Evolutionary conservation across 208 protist genomes (phyloP).

Genomic region (Trypanosoma vivax): DNA sequence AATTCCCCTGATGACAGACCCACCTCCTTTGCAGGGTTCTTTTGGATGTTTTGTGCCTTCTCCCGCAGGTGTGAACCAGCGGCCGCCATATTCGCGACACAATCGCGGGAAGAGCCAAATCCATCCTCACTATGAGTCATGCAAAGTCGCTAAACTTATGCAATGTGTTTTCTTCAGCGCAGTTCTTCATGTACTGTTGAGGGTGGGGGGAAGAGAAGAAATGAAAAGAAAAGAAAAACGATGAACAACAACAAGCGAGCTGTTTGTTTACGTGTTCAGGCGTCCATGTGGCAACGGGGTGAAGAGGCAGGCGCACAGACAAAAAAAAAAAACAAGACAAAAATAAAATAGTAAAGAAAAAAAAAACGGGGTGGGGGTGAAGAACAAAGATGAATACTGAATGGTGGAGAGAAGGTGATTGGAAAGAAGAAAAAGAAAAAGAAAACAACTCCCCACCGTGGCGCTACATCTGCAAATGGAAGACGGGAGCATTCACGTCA

Average conservation of each 20-base stretch:
- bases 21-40: conserved; percentile 55
- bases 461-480: no score
- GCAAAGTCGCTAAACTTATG: no score
- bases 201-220: not conserved
- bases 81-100: conserved; percentile 29
- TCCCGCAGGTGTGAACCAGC: conserved; percentile 27
- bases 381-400: no score
- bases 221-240: conserved; percentile 1
- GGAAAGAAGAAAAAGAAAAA: conserved; percentile 15
- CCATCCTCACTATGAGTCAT: conserved; percentile 4
- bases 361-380: conserved; percentile 1
- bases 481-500: no score
- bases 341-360: conserved; percentile 1
- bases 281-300: not conserved
- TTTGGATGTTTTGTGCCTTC: conserved; percentile 26
- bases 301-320: not conserved
- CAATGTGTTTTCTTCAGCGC: no score
- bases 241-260: not conserved
- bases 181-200: no score
- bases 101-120: conserved; percentile 20
- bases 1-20: conserved; percentile 68
- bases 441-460: not conserved
- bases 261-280: conserved; percentile 4
- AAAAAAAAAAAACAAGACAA: conserved; percentile 4
- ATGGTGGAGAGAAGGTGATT: not conserved